Base-by-base conservation (phyloP, 345 rosid genomes). In the Isatis tinctoria region DNA sequence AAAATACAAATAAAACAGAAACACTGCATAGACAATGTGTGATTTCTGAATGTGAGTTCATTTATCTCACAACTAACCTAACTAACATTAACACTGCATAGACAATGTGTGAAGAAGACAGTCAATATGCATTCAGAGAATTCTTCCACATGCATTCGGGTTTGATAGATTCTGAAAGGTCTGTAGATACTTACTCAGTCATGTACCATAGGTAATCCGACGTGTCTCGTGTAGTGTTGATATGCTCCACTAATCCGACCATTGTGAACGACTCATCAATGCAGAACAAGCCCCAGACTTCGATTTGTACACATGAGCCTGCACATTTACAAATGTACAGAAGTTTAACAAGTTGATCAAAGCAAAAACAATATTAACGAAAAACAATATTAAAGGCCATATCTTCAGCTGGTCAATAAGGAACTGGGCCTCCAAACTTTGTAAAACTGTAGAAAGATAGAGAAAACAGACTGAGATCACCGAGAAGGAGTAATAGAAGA, bases 151-250 rank as follows among this genome's bases (percentile, higher is more conserved):
- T 60, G n/a, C 41, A 22, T 53, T 24, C 2, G 18, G 35, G 4
- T n/a, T 52, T 56, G 37, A 54, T 36, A 36, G 67, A 65, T 52
- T 49, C 11, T 65, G 32, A 53, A 30, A 28, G 69, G 35, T 51
- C 24, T 54, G 16, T 8, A 33, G 40, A 64, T 72, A 86, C 99
- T 89, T 75, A 96, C 99, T 92, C 97, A 72, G 99, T 96, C 78
- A 82, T 83, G 87, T 90, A 96, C 99, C 99, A 96, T 87, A 96
- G 77, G 73, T 96, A 96, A 72, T 96, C 99, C 1, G 97, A 77
- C 44, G 35, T 74, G 81, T 96, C 99, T 78, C 97, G 84, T 27
- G 99, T 96, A 53, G 93, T 85, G 80, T 90, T 96, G 73, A 96
- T 83, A 88, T 96, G 99, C 82, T 92, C 99, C 82, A 96, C 71